Base-by-base conservation (phyloP, 306 rosid species). In the Nissolia schottii region DNA sequence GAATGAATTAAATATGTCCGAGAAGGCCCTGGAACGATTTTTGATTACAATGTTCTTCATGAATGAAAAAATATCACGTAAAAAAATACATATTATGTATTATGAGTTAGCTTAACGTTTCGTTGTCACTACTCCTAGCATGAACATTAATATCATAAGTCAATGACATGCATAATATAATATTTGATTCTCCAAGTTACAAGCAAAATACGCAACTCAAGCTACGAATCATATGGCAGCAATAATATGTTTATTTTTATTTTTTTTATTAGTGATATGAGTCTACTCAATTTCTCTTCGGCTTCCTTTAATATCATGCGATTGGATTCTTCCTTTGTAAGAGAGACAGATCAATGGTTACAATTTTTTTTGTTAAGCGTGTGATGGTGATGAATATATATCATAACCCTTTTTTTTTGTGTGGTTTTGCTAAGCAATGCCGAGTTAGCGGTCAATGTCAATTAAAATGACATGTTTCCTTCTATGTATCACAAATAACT, bases 271-370 rank as follows among this genome's bases (percentile, higher is more conserved):
- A 19, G 9, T 65, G n/a, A n/a, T n/a, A n/a, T n/a, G 32, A 48
- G 40, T 73, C 15, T 20, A 43, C 64, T 25, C 18, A 45, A 8
- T 60, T 59, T 22, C 48, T 45, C 19, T 51, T 71, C 19, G 8
- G 19, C 15, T 37, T 73, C 24, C 56, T 63, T 34, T 56, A 31
- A 55, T n/a, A n/a, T 71, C 25, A 29, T 20, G 7, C 53, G 38
- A 34, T 67, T 59, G 24, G 58, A 60, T 55, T 79, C 53, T 67
- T 67, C 56, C 53, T 73, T n/a, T 66, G 74, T 12, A 63, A 53
- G 74, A 64, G 61, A 16, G 37, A 25, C 27, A 27, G 6, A 40
- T n/a, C n/a, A n/a, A n/a, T 57, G 37, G 9, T 48, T 20, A 37
- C 45, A 5, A 1, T 13, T 53, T 48, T 63, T 43, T 48, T 63